These are phyloP conservation scores for Tricholoma hemisulphureum DNA, from an alignment of 768 basidiomycete genomes.

Conservation along the genomic window DNA sequence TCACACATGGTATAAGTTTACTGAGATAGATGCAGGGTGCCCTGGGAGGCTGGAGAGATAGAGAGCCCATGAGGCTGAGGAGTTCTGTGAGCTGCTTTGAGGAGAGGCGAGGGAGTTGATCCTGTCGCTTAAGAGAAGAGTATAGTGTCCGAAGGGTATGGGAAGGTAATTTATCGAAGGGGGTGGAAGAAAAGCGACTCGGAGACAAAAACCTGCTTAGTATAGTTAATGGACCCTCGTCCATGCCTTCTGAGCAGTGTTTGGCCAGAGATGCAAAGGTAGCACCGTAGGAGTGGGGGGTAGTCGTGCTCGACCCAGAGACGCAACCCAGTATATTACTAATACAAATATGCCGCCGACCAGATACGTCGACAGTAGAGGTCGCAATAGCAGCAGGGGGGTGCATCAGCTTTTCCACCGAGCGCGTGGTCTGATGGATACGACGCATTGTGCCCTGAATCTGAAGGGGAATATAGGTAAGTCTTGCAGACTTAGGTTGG, in stretches of 20 bases:
- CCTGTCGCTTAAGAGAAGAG: conserved; percentile 30
- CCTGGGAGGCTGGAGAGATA: conserved; percentile 36
- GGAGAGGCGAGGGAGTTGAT: conserved; percentile 34
- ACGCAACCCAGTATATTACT: background rate
- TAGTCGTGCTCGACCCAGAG: background rate
- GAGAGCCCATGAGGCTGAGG: conserved; percentile 49
- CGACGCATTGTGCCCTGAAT: background rate
- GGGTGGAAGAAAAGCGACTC: conserved; percentile 11
- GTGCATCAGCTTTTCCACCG: background rate
- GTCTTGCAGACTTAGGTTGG: background rate
- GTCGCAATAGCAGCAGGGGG: background rate
- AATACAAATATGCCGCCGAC: background rate
- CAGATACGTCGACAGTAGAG: background rate
- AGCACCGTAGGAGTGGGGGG: background rate
- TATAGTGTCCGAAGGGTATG: conserved; percentile 41
- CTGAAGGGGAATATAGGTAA: background rate
- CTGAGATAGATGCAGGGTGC: conserved; percentile 29
- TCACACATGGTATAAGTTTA: conserved; percentile 28
- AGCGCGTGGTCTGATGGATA: background rate
- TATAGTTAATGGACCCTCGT: background rate
- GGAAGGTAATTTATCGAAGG: conserved; percentile 24
- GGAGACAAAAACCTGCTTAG: conserved; percentile 16
- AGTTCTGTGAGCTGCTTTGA: conserved; percentile 38
- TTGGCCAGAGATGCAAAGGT: background rate
- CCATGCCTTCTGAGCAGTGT: background rate